Base-by-base conservation (phyloP, 78 protist species). In the Fonticula alba region DNA sequence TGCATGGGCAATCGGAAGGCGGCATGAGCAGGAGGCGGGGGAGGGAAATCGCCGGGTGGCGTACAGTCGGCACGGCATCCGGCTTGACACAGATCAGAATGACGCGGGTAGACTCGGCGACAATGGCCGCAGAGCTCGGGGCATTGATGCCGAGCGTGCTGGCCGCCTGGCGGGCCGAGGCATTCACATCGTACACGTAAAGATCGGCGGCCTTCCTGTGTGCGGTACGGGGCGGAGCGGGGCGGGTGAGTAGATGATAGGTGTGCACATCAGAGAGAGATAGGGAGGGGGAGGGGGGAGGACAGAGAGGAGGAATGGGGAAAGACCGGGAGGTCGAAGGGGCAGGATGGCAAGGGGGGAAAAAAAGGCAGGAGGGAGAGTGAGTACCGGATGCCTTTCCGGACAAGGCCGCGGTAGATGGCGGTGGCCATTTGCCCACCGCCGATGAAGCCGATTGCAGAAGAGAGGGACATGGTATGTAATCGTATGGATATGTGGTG, bases 21-120 rank as follows among this genome's bases (percentile, higher is more conserved):
- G n/a, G n/a, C n/a, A n/a, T n/a, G n/a, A n/a, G n/a, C n/a, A n/a
- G n/a, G n/a, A n/a, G n/a, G n/a, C n/a, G n/a, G n/a, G n/a, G n/a
- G n/a, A n/a, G n/a, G n/a, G n/a, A n/a, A n/a, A n/a, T n/a, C n/a
- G n/a, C n/a, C 19, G 32, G 46, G 15, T 17, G 26, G 40, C 14
- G 17, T 31, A 78, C 76, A 10, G 6, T 22, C 22, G 2, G 15
- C 6, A 70, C 60, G 22, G 49, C 22, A 27, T 68, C 27, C 26
- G 83, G 83, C 61, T 79, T 79, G 22, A 70, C 69, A 0, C 70
- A 69, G 31, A 76, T 4, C 19, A 69, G 14, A 37, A 71, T 3
- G 7, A 79, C 20, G 38, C 76, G 78, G 33, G 70, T 1, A 0
- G 0, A 0, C 38, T 0, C 0, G 15, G 36, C 81, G 4, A 67